Evolutionary conservation across 2,329 filamentous ascomycete species (phyloP), one percentile per base, ranked within the genome.

Genomic region (Madurella mycetomatis): DNA sequence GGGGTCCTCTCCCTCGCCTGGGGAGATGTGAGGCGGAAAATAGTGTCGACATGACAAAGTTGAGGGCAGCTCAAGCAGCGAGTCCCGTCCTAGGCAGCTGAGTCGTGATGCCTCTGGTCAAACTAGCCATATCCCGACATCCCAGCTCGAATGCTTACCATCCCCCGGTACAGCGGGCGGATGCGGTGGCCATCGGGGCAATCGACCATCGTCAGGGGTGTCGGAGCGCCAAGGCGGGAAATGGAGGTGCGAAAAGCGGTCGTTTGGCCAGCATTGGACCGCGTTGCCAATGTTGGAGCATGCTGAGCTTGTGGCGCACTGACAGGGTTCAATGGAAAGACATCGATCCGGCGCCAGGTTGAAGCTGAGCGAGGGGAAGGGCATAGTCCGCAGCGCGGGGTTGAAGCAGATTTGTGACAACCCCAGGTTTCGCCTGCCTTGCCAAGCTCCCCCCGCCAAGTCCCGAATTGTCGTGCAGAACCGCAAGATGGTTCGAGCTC

Each of bases 371-470:
- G 31, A 49, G 32, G 37, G 41, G 41, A 32, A 25, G 16, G 9
- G 31, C 44, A 42, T 69, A 63, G 67, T 63, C 25, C 56, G 59
- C 59, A 56, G 47, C 60, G 61, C 64, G 66, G 59, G 61, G 61
- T 62, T 70, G 69, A 70, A 62, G 68, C 69, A 70, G 46, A 60
- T 55, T 58, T 70, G 67, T 61, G 62, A 71, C 69, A 65, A 49
- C 52, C 62, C 60, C 55, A 51, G 50, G 68, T 70, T 71, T 70
- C 68, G 67, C 40, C 42, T 51, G 47, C 17, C 51, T 51, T 37
- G 34, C 34, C 34, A 37, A 37, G 34, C 34, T 37, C 34, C 34
- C 34, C 34, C 34, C 11, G 34, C 7, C 25, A 25, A 25, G 25
- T 25, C 25, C 25, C 4, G 25, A 25, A 15, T 37, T 37, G 34